A percentile compares a stretch with the other conserved stretches of the same genome.
Evolutionary conservation across 2,329 filamentous ascomycete species (phyloP).

Genomic region (Fusarium sp.): DNA sequence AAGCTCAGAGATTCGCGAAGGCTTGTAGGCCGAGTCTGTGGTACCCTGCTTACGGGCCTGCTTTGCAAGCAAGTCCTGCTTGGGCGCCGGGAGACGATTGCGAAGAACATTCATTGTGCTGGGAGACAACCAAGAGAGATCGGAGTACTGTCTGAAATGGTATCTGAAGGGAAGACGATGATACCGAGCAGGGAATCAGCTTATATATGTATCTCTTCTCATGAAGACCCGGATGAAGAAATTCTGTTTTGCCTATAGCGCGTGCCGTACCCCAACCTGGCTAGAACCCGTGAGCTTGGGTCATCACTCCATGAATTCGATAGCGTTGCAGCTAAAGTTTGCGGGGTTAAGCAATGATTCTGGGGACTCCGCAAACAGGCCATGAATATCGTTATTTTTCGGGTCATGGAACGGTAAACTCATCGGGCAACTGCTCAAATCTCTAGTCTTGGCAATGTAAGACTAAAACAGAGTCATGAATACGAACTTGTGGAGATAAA

Average conservation of each 20-base stretch:
- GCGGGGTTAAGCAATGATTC: neutral
- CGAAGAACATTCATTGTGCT: conserved; percentile 5
- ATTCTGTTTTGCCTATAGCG: neutral
- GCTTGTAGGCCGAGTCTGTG: conserved; percentile 33
- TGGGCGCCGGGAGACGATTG: conserved; percentile 8
- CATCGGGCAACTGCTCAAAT: neutral
- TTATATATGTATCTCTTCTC: conserved; percentile 7
- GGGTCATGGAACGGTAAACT: neutral
- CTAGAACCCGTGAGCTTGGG: conserved; percentile 3
- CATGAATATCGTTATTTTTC: neutral
- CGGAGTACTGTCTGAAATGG: rapidly evolving
- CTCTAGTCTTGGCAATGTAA: neutral
- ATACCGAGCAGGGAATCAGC: neutral
- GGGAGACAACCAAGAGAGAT: too few species aligned
- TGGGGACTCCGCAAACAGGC: conserved; percentile 12
- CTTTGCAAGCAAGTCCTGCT: conserved; percentile 15
- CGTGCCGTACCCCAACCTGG: neutral
- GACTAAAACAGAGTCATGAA: neutral
- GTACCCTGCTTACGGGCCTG: conserved; percentile 37
- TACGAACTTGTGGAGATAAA: neutral
- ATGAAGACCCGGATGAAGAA: neutral
- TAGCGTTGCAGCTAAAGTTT: conserved; percentile 7
- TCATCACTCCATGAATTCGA: conserved; percentile 11
- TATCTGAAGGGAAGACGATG: neutral
- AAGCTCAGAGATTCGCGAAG: conserved; percentile 50